Evolutionary conservation across 1,284 basidiomycete genomes (phyloP).

Genomic region (Cryptococcus sp.): DNA sequence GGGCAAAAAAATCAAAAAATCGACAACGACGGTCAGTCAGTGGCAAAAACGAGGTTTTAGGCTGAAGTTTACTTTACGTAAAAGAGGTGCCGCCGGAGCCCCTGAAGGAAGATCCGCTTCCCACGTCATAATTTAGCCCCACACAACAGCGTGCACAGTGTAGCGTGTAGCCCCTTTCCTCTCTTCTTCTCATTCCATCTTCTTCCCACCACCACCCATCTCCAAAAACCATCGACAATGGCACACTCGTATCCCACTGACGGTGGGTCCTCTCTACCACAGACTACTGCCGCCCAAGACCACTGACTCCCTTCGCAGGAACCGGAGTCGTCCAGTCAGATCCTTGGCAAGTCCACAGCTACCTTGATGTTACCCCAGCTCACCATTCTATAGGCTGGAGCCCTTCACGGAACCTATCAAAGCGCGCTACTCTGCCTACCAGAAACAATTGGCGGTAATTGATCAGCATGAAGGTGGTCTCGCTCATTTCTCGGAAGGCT

Average conservation of each 20-base stretch:
- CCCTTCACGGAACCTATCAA: constrained; percentile 71
- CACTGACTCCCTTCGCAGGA: constrained; percentile 23
- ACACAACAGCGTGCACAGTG: neutral
- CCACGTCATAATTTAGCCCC: neutral
- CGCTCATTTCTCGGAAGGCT: constrained; percentile 83
- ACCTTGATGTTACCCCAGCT: neutral
- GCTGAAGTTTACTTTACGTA: neutral
- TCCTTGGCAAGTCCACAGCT: constrained; percentile 39
- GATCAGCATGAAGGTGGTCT: constrained; percentile 80
- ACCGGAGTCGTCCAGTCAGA: constrained; percentile 48
- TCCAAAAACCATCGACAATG: neutral
- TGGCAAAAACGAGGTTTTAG: neutral
- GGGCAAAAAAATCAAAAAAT: neutral
- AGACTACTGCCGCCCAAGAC: neutral
- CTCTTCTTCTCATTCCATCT: constrained; percentile 1
- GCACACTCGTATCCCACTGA: constrained; percentile 8
- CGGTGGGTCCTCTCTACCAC: constrained; percentile 6
- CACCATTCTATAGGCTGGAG: constrained; percentile 60
- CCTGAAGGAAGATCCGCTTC: neutral
- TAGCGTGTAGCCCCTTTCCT: neutral
- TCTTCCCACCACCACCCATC: neutral
- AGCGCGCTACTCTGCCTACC: constrained; percentile 69
- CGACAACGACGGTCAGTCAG: neutral
- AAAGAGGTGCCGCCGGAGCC: neutral
- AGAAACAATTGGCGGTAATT: constrained; percentile 73